Conservation (phyloP, 2,329 filamentous ascomycete species). For the Lachnellula hyalina region DNA sequence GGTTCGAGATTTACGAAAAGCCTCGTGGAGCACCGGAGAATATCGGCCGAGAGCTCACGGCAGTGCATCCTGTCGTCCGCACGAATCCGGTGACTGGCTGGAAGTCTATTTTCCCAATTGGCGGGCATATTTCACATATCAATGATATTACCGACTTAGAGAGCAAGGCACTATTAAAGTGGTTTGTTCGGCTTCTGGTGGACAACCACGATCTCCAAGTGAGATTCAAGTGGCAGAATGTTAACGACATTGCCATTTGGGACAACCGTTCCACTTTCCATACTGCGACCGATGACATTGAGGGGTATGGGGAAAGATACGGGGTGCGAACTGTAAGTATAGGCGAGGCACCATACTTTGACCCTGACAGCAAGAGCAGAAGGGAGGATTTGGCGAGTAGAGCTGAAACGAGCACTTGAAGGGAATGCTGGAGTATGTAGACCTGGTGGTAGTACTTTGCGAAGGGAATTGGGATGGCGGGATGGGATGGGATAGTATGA, state of each 20-base stretch:
- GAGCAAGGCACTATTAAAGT: constrained; percentile 43
- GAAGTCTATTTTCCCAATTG: constrained; percentile 50
- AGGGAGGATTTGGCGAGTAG: constrained; percentile 33
- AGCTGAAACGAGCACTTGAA: background rate
- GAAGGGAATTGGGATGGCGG: too few relatives aligned
- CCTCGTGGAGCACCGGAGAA: constrained; percentile 47
- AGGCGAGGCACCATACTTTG: constrained; percentile 45
- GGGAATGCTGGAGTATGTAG: background rate
- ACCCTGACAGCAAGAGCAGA: constrained; percentile 40
- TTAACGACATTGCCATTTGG: constrained; percentile 44
- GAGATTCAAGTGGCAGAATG: constrained; percentile 28
- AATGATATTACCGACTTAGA: constrained; percentile 46
- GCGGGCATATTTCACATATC: constrained; percentile 45
- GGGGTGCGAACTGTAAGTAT: constrained; percentile 43
- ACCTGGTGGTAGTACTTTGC: background rate
- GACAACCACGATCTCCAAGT: constrained; percentile 55
- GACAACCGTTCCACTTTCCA: constrained; percentile 52
- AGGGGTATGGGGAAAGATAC: constrained; percentile 39
- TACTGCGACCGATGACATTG: constrained; percentile 49
- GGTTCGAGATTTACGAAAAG: constrained; percentile 40
- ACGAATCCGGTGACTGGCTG: constrained; percentile 54
- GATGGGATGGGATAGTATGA: too few relatives aligned
- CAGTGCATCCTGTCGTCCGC: constrained; percentile 48
- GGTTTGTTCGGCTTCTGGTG: constrained; percentile 45
- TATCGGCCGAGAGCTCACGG: constrained; percentile 41